Base-by-base conservation (phyloP, 768 basidiomycete species). In the Psilocybe cubensis region DNA sequence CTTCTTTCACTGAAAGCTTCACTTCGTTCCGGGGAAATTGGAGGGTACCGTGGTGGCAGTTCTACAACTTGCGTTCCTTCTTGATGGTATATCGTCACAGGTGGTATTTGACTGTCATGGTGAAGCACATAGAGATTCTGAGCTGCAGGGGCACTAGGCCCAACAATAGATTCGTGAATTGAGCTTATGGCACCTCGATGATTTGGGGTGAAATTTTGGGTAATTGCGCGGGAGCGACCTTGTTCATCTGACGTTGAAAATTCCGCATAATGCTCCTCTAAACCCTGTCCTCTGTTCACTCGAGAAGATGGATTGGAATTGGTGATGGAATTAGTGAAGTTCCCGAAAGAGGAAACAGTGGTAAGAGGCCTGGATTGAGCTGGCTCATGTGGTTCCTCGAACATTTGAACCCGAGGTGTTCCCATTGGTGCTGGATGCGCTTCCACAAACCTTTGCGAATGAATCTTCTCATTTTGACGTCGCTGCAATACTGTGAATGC, bases 41-140 rank as follows among this genome's bases (percentile, higher is more conserved):
- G 72, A 20, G 67, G 66, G 53, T 86, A 86, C 31, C 77, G 71
- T 4, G 85, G 85, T 6, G 84, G 86, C 9, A 87, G 73, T 69
- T 87, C 86, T 9, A 85, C 81, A 5, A 86, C 80, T 57, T 82
- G 74, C 8, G 83, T 79, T 14, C 83, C 85, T 43, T 79, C 76
- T 52, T 76, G 73, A 52, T 83, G 80, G 61, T 80, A 84, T 18
- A 85, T 82, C 2, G 84, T 83, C 38, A 87, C 81, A 0, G 85
- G 85, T 17, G 83, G 69, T 14, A 77, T 67, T 10, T 84, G 81
- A n/a, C 75, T 77, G 62, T 86, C 85, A 62, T 86, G 85, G 60
- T 86, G 86, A 28, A 87, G 77, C 38, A 85, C 82, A 59, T 85
- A 85, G 8, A 85, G 78, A 41, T 61, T 54, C 42, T 42, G 58